Conservation (phyloP, 164 flowering plant species). For the Warburgia ugandensis region DNA sequence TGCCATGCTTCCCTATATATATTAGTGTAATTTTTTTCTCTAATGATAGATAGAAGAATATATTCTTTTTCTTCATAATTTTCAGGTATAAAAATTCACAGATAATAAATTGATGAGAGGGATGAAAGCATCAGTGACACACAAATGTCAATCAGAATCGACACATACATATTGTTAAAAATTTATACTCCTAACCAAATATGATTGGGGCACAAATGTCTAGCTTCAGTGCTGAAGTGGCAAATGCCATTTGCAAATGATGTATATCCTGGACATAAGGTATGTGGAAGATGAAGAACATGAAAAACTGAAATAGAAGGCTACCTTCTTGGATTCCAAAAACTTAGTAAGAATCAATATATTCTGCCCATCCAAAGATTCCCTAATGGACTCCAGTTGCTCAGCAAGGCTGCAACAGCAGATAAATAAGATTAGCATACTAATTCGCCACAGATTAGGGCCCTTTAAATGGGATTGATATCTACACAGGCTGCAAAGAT, state of each 20-base stretch:
- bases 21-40: too few species aligned
- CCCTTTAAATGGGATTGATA: background rate
- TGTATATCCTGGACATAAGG: too few species aligned
- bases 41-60: too few species aligned
- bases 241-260: background rate
- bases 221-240: background rate
- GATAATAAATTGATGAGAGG: too few species aligned
- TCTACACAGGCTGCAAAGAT: background rate
- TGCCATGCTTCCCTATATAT: too few species aligned
- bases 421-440: constrained; percentile 1
- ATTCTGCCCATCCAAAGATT: constrained; percentile 54
- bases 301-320: background rate
- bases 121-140: too few species aligned
- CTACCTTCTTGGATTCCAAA: constrained; percentile 74
- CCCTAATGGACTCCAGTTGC: constrained; percentile 72
- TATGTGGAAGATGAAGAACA: background rate
- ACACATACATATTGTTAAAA: too few species aligned
- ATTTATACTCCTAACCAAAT: too few species aligned
- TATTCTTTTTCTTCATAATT: too few species aligned
- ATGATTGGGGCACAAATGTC: background rate
- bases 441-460: background rate
- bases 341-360: constrained; percentile 46
- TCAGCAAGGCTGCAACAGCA: constrained; percentile 65
- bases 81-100: too few species aligned
- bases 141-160: too few species aligned